phyloP scores from a whole-genome alignment of 768 basidiomycete species.

The Phaeolepiota aurea region DNA sequence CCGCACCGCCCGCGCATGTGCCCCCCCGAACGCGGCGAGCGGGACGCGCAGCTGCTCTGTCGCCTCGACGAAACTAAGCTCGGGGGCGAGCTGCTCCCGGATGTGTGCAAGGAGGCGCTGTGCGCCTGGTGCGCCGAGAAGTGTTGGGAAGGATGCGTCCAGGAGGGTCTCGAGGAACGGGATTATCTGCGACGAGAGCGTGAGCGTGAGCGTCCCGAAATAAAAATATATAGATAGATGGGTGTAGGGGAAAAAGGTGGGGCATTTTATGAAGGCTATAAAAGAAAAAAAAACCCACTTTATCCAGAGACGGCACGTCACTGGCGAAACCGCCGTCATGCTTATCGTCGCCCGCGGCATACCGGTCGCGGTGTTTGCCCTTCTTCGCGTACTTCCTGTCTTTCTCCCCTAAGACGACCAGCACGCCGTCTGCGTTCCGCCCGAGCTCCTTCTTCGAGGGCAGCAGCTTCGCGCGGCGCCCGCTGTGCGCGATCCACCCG shows the following conservation, averaged over 20 bases:
- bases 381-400: no score
- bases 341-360: no score
- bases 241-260: background rate
- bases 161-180: slow-evolving; percentile 57
- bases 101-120: slow-evolving; percentile 44
- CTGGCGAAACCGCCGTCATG: slow-evolving; percentile 12
- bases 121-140: slow-evolving; percentile 57
- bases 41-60: slow-evolving; percentile 51
- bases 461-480: slow-evolving; percentile 25
- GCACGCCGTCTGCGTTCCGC: slow-evolving; percentile 33
- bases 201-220: no score
- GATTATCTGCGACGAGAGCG: slow-evolving; percentile 34
- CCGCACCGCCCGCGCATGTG: slow-evolving; percentile 38
- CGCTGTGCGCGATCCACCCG: slow-evolving; percentile 36
- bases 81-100: slow-evolving; percentile 43
- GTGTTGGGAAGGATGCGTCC: slow-evolving; percentile 62
- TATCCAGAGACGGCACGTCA: slow-evolving; percentile 31
- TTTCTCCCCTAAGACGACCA: slow-evolving; percentile 19
- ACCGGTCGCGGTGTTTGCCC: no score
- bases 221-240: background rate
- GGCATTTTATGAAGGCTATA: no score
- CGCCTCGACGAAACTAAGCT: slow-evolving; percentile 39
- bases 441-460: slow-evolving; percentile 27
- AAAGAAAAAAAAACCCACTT: slow-evolving; percentile 19
- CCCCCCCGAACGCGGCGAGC: slow-evolving; percentile 53